Percentiles rank a stretch among this genome's conserved stretches.
These are phyloP conservation scores for Selaginella tamariscina DNA, from an alignment of 75 land plant genomes.

Conservation along the genomic window DNA sequence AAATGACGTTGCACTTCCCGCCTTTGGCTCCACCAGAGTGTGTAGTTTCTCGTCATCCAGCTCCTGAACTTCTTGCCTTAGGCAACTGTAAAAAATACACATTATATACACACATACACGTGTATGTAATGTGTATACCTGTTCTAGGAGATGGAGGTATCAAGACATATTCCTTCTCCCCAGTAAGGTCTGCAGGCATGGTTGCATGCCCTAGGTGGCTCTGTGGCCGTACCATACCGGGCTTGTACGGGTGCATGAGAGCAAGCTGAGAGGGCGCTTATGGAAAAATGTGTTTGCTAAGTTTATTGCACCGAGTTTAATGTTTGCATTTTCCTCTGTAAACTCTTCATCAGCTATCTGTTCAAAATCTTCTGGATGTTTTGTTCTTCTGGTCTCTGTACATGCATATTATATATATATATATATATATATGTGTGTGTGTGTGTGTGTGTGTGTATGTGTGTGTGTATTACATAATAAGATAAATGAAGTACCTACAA, in stretches of 20 bases:
- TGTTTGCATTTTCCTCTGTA: neutral
- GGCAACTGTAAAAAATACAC: slow-evolving; percentile 1
- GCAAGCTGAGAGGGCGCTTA: neutral
- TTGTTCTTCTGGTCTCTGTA: neutral
- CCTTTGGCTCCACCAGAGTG: neutral
- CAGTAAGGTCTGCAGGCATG: neutral
- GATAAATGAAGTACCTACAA: slow-evolving; percentile 11
- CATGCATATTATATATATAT: too few relatives aligned
- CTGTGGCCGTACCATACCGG: neutral
- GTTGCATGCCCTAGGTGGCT: neutral
- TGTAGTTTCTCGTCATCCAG: slow-evolving; percentile 10
- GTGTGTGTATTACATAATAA: too few relatives aligned
- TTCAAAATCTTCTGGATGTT: slow-evolving; percentile 4
- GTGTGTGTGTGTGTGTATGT: too few relatives aligned
- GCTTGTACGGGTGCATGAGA: neutral
- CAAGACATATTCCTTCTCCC: neutral
- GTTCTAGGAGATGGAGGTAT: neutral
- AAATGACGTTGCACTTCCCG: slow-evolving; percentile 18
- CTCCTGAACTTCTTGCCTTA: slow-evolving; percentile 17
- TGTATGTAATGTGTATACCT: neutral
- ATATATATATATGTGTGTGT: too few relatives aligned
- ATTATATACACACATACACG: neutral
- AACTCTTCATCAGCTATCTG: neutral
- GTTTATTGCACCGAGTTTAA: neutral
- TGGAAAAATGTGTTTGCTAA: slow-evolving; percentile 9